Conservation (phyloP, 805 yeast genomes). For the Dipodascopsis tothii region DNA sequence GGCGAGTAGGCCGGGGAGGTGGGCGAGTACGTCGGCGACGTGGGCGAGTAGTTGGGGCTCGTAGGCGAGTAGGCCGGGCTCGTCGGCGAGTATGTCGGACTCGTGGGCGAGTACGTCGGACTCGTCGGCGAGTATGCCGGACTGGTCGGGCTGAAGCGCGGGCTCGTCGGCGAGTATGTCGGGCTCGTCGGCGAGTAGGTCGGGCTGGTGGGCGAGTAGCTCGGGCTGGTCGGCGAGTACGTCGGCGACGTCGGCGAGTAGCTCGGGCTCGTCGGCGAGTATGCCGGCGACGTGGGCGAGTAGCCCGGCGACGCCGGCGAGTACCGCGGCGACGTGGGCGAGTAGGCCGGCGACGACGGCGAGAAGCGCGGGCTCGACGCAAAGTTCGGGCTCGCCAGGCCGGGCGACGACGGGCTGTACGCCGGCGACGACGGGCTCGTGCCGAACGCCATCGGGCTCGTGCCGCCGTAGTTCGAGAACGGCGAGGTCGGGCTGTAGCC, state of each 20-base stretch:
- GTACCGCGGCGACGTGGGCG: conserved; percentile 65
- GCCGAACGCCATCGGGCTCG: conserved; percentile 60
- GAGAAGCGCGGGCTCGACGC: conserved; percentile 42
- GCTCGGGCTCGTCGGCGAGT: conserved; percentile 72
- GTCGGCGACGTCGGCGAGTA: conserved; percentile 64
- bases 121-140: conserved; percentile 63
- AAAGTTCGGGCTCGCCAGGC: conserved; percentile 65
- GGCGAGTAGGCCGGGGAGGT: conserved; percentile 77
- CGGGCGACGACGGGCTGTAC: conserved; percentile 67
- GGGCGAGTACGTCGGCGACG: conserved; percentile 65
- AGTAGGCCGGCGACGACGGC: conserved; percentile 56
- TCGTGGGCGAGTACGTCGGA: conserved; percentile 62
- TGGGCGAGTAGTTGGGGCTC: conserved; percentile 56
- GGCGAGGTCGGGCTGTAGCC: conserved; percentile 73
- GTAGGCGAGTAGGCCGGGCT: conserved; percentile 58
- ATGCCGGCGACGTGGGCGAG: conserved; percentile 66
- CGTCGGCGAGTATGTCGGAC: conserved; percentile 51
- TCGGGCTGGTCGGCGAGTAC: conserved; percentile 61
- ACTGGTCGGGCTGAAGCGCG: conserved; percentile 56
- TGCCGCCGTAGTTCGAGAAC: conserved; percentile 45
- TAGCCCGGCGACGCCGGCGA: conserved; percentile 69
- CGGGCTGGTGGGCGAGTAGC: conserved; percentile 73
- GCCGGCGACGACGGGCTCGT: conserved; percentile 68
- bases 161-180: conserved; percentile 69
- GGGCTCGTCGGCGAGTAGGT: conserved; percentile 78